phyloP scores from a whole-genome alignment of 495 filamentous ascomycete species.

The Staphylotrichum longicolle region DNA sequence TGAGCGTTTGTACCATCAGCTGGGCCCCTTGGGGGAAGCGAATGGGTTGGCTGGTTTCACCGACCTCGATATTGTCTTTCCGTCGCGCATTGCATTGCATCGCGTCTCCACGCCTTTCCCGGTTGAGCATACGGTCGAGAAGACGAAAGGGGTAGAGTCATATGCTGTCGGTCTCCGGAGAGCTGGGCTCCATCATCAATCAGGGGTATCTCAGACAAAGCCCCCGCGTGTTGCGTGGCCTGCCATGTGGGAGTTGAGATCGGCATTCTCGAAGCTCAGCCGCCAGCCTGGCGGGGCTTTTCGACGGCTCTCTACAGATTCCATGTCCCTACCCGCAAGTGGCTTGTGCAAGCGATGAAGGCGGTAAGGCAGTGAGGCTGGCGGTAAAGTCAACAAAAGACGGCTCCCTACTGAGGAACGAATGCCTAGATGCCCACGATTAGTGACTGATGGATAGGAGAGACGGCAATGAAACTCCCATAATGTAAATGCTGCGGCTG shows the following conservation, averaged over 20 bases:
- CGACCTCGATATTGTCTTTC: neutral
- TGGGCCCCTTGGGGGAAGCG: neutral
- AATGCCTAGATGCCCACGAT: no score
- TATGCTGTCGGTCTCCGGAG: neutral
- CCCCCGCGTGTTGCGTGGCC: conserved; percentile 5
- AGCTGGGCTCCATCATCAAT: neutral
- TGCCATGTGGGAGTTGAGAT: conserved; percentile 21
- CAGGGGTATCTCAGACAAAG: neutral
- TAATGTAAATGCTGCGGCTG: no score
- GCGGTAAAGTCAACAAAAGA: neutral
- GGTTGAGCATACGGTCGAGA: neutral
- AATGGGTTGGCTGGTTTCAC: neutral
- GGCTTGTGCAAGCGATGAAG: neutral
- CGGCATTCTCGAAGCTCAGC: conserved; percentile 29
- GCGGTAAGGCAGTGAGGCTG: neutral
- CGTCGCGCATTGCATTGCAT: conserved; percentile 11
- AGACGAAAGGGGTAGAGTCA: no score
- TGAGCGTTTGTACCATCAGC: neutral
- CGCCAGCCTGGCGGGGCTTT: conserved; percentile 7
- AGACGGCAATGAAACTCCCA: no score
- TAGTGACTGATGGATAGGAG: no score
- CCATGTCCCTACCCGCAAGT: conserved; percentile 24
- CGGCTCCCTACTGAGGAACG: neutral
- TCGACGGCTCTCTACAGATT: conserved; percentile 19
- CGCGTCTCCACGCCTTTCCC: neutral